Conservation (phyloP, 164 flowering plant species). For the Chimonanthus praecox region DNA sequence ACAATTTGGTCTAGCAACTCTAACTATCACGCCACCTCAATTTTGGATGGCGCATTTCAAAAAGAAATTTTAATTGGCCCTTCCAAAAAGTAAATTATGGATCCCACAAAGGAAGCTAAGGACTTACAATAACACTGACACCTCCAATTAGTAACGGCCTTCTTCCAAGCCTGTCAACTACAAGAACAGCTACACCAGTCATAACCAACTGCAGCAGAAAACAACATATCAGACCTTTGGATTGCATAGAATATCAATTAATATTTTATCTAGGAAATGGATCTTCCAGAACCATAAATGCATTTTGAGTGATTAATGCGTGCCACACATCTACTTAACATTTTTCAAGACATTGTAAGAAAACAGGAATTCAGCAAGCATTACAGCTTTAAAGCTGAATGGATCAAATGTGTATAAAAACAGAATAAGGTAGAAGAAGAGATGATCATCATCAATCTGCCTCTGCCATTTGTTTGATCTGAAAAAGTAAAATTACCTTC, state of each 20-base stretch:
- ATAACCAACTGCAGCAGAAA: conserved; percentile 47
- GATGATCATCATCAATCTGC: too few species aligned
- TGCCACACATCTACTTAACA: too few species aligned
- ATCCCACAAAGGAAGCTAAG: background rate
- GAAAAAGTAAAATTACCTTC: conserved; percentile 44
- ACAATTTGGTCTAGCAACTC: background rate
- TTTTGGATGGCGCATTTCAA: background rate
- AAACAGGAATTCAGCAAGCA: too few species aligned
- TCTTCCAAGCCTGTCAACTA: conserved; percentile 87
- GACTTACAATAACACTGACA: conserved; percentile 85
- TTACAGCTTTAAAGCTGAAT: too few species aligned
- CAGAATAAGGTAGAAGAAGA: too few species aligned
- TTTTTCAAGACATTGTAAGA: too few species aligned
- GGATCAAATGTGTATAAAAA: too few species aligned
- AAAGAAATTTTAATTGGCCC: background rate
- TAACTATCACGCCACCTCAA: background rate
- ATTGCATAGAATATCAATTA: background rate
- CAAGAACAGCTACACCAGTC: conserved; percentile 85
- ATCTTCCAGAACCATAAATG: too few species aligned
- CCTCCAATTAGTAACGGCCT: conserved; percentile 91
- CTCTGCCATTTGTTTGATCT: background rate
- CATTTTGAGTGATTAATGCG: too few species aligned
- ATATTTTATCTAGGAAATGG: too few species aligned
- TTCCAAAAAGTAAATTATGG: too few species aligned
- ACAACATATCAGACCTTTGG: conserved; percentile 4